These are phyloP conservation scores for Collybiopsis confluens DNA, from an alignment of 768 basidiomycete genomes.

Conservation along the genomic window DNA sequence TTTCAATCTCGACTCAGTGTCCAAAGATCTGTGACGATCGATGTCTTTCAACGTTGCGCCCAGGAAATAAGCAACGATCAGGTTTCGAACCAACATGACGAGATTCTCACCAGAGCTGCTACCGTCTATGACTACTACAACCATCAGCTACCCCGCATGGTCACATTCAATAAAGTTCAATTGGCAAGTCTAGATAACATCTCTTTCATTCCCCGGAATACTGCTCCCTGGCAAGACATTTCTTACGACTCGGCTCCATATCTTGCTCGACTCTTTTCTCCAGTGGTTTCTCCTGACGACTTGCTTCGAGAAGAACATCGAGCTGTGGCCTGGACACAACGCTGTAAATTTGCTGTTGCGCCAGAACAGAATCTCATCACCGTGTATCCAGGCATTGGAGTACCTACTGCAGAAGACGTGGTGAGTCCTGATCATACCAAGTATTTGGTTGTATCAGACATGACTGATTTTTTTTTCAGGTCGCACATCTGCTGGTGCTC, in stretches of 20 bases:
- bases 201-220: constrained; percentile 37
- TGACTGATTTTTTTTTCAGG: constrained; percentile 20
- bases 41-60: constrained; percentile 1
- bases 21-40: background rate
- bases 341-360: constrained; percentile 26
- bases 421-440: constrained; percentile 25
- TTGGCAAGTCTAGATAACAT: constrained; percentile 31
- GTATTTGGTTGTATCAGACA: background rate
- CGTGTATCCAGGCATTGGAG: constrained; percentile 33
- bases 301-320: constrained; percentile 33
- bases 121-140: constrained; percentile 2
- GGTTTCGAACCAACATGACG: background rate
- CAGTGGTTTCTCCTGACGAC: constrained; percentile 33
- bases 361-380: constrained; percentile 28
- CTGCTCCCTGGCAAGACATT: background rate
- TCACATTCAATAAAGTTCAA: background rate
- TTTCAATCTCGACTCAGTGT: background rate
- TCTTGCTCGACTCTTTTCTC: constrained; percentile 21
- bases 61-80: background rate
- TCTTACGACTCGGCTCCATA: constrained; percentile 12
- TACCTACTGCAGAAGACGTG: constrained; percentile 37
- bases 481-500: constrained; percentile 36
- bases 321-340: constrained; percentile 46
- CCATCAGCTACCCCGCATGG: background rate
- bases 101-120: background rate